phyloP scores from a whole-genome alignment of 495 filamentous ascomycete species.

The Parachaetomium inaequale region DNA sequence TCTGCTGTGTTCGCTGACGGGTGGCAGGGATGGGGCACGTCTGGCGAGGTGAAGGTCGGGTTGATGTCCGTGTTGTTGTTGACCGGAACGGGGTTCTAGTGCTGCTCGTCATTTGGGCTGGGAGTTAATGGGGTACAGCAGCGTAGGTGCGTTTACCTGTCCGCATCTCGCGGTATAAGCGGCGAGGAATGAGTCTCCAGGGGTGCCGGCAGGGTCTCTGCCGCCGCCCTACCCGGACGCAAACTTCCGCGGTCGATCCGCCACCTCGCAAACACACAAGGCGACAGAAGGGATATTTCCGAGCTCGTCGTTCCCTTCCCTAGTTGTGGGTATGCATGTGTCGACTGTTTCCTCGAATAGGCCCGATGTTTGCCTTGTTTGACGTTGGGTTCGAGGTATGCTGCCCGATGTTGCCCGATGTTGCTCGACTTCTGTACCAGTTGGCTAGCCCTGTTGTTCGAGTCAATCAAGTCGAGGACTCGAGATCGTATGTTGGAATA shows the following conservation, averaged over 20 bases:
- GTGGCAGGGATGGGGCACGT: not conserved
- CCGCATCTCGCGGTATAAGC: not conserved
- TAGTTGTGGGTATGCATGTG: not conserved
- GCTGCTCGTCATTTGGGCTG: not conserved
- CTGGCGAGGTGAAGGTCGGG: not conserved
- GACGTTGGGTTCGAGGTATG: not conserved
- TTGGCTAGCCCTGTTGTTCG: not conserved
- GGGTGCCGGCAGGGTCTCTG: not conserved
- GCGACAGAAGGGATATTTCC: not conserved
- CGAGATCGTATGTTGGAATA: not conserved
- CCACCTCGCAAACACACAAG: not conserved
- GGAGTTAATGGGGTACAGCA: not conserved
- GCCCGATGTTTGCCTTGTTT: constrained; percentile 7
- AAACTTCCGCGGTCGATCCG: not conserved
- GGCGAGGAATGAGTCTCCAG: not conserved
- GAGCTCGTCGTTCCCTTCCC: not conserved
- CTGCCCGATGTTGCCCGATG: constrained; percentile 1
- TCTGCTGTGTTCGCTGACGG: not conserved
- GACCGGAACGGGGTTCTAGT: not conserved
- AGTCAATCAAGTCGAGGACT: not conserved
- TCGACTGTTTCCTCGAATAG: not conserved
- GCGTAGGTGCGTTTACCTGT: not conserved
- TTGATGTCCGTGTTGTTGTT: not conserved
- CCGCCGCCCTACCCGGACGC: not conserved
- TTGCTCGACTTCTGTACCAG: not conserved